Conservation (phyloP, 495 filamentous ascomycete genomes). For the Lophium mytilinum region DNA sequence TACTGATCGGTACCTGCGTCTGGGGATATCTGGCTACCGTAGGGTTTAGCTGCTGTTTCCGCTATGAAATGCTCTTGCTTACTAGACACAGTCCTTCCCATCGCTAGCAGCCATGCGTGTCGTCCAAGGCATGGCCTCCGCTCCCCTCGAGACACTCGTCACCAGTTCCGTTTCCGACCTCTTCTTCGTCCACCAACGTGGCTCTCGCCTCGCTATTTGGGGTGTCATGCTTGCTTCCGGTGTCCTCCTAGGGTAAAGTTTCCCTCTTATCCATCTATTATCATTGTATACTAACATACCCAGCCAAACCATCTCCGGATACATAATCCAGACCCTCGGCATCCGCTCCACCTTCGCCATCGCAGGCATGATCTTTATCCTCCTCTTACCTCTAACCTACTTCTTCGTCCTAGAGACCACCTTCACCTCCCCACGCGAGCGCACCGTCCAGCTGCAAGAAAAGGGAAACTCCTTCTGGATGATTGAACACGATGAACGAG, state of each 20-base stretch:
- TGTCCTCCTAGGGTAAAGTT: slow-evolving; percentile 30
- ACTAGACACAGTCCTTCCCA: slow-evolving; percentile 22
- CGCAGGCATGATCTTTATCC: slow-evolving; percentile 29
- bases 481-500: slow-evolving; percentile 2
- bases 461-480: slow-evolving; percentile 11
- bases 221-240: slow-evolving; percentile 84
- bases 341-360: slow-evolving; percentile 31
- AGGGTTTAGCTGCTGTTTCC: neutral
- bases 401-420: slow-evolving; percentile 33
- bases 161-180: slow-evolving; percentile 94
- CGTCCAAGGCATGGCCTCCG: slow-evolving; percentile 80
- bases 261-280: neutral
- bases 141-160: slow-evolving; percentile 83
- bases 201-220: slow-evolving; percentile 88
- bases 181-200: slow-evolving; percentile 89
- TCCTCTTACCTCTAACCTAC: slow-evolving; percentile 29
- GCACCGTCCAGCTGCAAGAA: slow-evolving; percentile 10
- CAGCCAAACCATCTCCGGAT: slow-evolving; percentile 35
- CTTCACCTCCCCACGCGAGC: slow-evolving; percentile 24
- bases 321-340: slow-evolving; percentile 32
- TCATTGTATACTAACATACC: neutral
- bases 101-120: slow-evolving; percentile 47
- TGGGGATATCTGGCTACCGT: slow-evolving; percentile 30
- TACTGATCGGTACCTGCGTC: slow-evolving; percentile 26
- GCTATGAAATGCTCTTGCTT: neutral